Percentiles rank a stretch among this genome's conserved stretches.
These are phyloP conservation scores for Mrakia gelida DNA, from an alignment of 768 basidiomycete species.

Conservation along the genomic window DNA sequence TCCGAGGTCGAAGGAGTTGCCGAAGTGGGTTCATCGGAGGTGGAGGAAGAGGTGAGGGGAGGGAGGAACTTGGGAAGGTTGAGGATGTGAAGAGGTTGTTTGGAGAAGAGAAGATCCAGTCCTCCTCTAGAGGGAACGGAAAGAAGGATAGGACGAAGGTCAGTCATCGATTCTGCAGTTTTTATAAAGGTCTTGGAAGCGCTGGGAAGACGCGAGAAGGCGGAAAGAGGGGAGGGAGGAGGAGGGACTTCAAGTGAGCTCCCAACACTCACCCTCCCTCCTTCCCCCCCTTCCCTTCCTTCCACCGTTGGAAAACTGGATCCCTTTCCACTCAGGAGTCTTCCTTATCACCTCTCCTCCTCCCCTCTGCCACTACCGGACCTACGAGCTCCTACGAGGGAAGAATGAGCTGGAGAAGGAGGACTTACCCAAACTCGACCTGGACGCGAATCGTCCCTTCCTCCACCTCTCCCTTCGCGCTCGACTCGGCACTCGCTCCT, in stretches of 20 bases:
- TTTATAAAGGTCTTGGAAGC: too few species aligned
- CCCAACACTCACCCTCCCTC: too few species aligned
- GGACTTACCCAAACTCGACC: conserved; percentile 33
- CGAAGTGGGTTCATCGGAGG: background rate
- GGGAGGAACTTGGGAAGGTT: conserved; percentile 16
- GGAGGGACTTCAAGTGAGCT: background rate
- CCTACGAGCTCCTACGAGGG: too few species aligned
- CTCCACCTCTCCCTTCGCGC: background rate
- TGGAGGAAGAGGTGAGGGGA: background rate
- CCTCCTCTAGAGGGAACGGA: conserved; percentile 19
- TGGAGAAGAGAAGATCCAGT: conserved; percentile 31
- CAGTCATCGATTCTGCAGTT: background rate
- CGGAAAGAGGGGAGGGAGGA: background rate
- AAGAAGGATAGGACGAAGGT: background rate
- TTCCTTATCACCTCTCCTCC: background rate
- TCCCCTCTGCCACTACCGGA: background rate
- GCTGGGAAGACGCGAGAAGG: background rate
- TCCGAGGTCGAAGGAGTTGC: conserved; percentile 16
- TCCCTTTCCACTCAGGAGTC: background rate
- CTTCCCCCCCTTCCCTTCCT: too few species aligned
- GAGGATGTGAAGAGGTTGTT: conserved; percentile 27
- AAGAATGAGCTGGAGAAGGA: background rate
- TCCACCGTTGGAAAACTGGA: too few species aligned
- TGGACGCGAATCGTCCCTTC: conserved; percentile 19
- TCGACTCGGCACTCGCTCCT: background rate